Evolutionary conservation across 2,329 filamentous ascomycete species (phyloP).

Genomic region (Paradendryphiella salina): DNA sequence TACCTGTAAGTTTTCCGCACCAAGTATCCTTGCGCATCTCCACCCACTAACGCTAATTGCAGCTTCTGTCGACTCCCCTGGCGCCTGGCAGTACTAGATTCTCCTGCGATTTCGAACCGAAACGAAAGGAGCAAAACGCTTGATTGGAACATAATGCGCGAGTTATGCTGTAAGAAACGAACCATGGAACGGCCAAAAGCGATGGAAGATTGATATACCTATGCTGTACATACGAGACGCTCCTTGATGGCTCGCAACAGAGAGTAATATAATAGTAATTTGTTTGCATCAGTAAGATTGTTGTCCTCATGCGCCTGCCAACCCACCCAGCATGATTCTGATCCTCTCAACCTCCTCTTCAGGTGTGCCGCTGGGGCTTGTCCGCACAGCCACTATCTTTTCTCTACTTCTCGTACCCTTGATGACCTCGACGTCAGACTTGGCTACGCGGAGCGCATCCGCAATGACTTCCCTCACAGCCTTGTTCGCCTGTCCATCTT

Average conservation of each 20-base stretch:
- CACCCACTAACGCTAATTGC: slow-evolving; percentile 18
- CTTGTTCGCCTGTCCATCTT: slow-evolving; percentile 70
- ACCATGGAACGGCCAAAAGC: not conserved
- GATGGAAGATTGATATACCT: slow-evolving; percentile 2
- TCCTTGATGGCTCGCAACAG: slow-evolving; percentile 18
- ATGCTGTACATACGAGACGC: slow-evolving; percentile 15
- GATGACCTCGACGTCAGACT: slow-evolving; percentile 64
- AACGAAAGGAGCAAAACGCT: not conserved
- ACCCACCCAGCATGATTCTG: slow-evolving; percentile 12
- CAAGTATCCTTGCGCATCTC: not conserved
- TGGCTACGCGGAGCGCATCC: slow-evolving; percentile 63
- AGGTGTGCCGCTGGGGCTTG: slow-evolving; percentile 14
- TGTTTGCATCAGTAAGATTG: not conserved
- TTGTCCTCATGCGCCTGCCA: not conserved
- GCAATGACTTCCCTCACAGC: slow-evolving; percentile 67
- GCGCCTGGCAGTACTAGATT: slow-evolving; percentile 46
- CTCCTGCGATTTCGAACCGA: not conserved
- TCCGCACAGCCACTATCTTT: slow-evolving; percentile 55
- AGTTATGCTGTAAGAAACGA: not conserved
- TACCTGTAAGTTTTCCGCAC: slow-evolving; percentile 29
- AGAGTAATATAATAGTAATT: slow-evolving; percentile 27
- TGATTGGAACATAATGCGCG: slow-evolving; percentile 9
- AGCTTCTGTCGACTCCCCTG: slow-evolving; percentile 23
- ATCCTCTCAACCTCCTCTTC: slow-evolving; percentile 34
- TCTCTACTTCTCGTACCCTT: slow-evolving; percentile 66